These are phyloP conservation scores for Exophiala spinifera DNA, from an alignment of 2,329 filamentous ascomycete genomes.

Conservation along the genomic window DNA sequence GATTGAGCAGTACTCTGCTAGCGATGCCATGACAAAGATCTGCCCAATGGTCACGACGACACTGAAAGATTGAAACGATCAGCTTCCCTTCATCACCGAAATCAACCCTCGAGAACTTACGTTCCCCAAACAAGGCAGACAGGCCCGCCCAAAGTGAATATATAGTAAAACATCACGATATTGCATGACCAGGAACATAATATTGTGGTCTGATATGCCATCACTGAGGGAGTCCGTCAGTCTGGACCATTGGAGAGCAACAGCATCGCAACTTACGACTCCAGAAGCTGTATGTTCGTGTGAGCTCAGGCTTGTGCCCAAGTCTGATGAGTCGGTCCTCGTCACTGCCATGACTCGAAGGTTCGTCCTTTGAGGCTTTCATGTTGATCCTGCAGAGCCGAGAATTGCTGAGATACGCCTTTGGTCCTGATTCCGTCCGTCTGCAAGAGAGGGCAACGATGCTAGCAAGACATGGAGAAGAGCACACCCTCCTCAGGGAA, in stretches of 20 bases:
- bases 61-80: constrained; percentile 4
- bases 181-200: constrained; percentile 22
- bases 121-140: constrained; percentile 26
- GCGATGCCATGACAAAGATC: constrained; percentile 23
- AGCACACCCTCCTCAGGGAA: too few relatives aligned
- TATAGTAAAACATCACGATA: constrained; percentile 23
- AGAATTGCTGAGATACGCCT: too few relatives aligned
- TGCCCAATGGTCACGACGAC: constrained; percentile 22
- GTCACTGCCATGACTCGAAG: constrained; percentile 13
- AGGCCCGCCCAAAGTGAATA: constrained; percentile 23
- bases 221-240: constrained; percentile 4
- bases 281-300: constrained; percentile 23
- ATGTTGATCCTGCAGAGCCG: constrained; percentile 2
- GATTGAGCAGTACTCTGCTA: constrained; percentile 23
- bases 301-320: constrained; percentile 24
- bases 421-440: too few relatives aligned
- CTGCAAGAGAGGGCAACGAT: too few relatives aligned
- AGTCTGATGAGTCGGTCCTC: constrained; percentile 21
- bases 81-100: not conserved
- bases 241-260: not conserved
- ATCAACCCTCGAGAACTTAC: constrained; percentile 12
- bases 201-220: constrained; percentile 24
- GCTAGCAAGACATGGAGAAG: too few relatives aligned
- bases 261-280: constrained; percentile 14
- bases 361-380: constrained; percentile 18